Conservation (phyloP, 805 yeast genomes). For the Tetrapisispora namnaoensis region DNA sequence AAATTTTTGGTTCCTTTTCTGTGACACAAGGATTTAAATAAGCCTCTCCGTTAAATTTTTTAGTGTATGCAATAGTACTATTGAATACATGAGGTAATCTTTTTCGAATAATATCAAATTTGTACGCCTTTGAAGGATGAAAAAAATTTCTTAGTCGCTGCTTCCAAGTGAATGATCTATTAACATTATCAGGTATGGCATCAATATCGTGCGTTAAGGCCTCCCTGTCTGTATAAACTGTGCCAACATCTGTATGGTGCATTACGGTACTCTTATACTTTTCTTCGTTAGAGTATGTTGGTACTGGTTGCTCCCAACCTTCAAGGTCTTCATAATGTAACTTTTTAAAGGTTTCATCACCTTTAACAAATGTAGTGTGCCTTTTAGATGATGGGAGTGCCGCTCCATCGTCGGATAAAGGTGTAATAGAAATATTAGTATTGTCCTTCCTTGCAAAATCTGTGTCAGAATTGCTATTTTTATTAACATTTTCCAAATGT, state of each 20-base stretch:
- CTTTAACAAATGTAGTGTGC: constrained; percentile 25
- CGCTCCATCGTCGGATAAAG: neutral
- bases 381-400: constrained; percentile 15
- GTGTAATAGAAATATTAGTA: neutral
- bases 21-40: constrained; percentile 24
- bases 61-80: constrained; percentile 25
- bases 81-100: constrained; percentile 31
- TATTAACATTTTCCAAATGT: neutral
- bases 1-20: constrained; percentile 41
- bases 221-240: constrained; percentile 16
- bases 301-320: neutral
- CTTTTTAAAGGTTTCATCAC: constrained; percentile 22
- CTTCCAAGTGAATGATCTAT: constrained; percentile 10
- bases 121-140: constrained; percentile 36
- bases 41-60: constrained; percentile 26
- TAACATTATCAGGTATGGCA: constrained; percentile 21
- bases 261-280: constrained; percentile 11
- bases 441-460: neutral
- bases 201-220: constrained; percentile 14
- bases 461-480: neutral
- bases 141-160: constrained; percentile 32
- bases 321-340: constrained; percentile 18
- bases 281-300: constrained; percentile 2
- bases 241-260: constrained; percentile 19
- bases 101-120: constrained; percentile 36